These are phyloP conservation scores for Scortechinia acanthostroma DNA, from an alignment of 2,329 filamentous ascomycete genomes.

Conservation along the genomic window DNA sequence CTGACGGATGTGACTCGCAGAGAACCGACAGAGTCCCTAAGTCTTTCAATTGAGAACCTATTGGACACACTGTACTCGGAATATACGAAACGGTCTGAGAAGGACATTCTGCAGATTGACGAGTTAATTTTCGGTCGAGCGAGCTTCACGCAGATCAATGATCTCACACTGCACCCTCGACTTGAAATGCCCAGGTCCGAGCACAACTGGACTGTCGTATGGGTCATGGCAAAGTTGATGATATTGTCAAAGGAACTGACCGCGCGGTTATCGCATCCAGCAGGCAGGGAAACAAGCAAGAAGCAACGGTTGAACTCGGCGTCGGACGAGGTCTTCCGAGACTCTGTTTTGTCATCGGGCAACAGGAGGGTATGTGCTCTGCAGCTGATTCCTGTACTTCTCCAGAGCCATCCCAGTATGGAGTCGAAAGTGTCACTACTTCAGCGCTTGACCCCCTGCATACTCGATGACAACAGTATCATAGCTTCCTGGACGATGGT, in stretches of 20 bases:
- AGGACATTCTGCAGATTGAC: background rate
- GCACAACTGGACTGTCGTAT: background rate
- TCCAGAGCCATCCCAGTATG: conserved; percentile 21
- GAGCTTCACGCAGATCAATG: background rate
- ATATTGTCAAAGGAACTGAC: background rate
- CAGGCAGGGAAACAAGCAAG: background rate
- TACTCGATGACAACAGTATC: conserved; percentile 62
- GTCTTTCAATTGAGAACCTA: background rate
- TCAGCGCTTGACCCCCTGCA: conserved; percentile 44
- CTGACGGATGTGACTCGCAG: background rate
- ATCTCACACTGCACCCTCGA: background rate
- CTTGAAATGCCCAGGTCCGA: background rate
- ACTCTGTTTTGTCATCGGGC: background rate
- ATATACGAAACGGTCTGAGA: background rate
- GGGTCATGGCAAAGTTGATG: background rate
- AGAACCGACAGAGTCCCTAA: background rate
- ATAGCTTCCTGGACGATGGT: conserved; percentile 78
- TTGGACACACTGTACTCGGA: background rate
- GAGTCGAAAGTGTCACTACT: conserved; percentile 44
- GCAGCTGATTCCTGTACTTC: background rate
- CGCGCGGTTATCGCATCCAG: background rate
- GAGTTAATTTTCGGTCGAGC: background rate
- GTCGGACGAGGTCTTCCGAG: background rate
- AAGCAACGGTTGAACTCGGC: background rate
- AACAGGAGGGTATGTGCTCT: background rate